Evolutionary conservation across 495 filamentous ascomycete species (phyloP), one percentile per base, ranked within the genome.

Genomic region (Evernia prunastri): DNA sequence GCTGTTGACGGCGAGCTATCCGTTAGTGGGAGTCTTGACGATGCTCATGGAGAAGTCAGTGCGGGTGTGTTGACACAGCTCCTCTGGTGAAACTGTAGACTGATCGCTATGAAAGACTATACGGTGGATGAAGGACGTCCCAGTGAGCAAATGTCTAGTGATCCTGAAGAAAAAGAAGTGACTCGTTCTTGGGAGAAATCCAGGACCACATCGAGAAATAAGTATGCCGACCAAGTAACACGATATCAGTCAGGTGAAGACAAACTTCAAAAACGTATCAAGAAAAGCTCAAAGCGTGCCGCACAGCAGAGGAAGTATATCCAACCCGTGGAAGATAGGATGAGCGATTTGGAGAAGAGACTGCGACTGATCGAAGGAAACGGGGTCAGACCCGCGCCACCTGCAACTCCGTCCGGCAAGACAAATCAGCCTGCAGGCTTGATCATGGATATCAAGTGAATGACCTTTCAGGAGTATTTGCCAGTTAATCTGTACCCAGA

Each of bases 291-390:
- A 4, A 61, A 11, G 45, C 59, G 43, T 45, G 43, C 17, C 5
- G 5, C 53, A 29, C 59, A 61, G 43, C 40, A 61, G 13, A 33
- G 37, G 4, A 43, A 17, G 13, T 61, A 61, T 43, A 33, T 27
- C 4, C 23, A 42, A 29, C 59, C 53, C 33, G 35, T 61, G 29
- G 59, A 61, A 23, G 59, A 61, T 25, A 61, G 59, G 33, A 61
- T 61, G 31, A 6, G 3, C 17, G 20, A 58, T 20, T 8, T 58
- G 11, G 56, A 58, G 20, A 40, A 25, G 10, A 36, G 56, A 25
- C n/a, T 58, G 8, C 35, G 10, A 17, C 3, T 15, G 35, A 39
- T 58, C 11, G 56, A 58, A 13, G 5, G 18, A 3, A 37, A 13
- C n/a, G 56, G 33, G 10, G 23, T 39, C 3, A 1, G 25, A 17